Percentiles rank a stretch among this genome's conserved stretches.
Evolutionary conservation across 352 stramenopile genomes (phyloP).

Genomic region (Pythium volutum): DNA sequence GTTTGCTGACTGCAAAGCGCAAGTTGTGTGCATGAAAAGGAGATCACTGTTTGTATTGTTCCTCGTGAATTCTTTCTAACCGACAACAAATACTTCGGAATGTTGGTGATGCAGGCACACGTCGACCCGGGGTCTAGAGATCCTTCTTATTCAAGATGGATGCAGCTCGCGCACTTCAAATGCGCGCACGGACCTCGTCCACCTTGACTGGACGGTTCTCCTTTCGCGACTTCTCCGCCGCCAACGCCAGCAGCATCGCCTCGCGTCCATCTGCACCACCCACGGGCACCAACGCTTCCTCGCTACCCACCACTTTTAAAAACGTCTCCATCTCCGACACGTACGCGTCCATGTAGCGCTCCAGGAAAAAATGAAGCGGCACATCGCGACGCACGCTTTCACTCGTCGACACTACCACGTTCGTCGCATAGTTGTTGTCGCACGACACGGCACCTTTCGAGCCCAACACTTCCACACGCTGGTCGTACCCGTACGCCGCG

Average conservation of each 20-base stretch:
- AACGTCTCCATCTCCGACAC: constrained; percentile 72
- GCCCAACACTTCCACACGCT: constrained; percentile 91
- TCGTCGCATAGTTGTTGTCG: constrained; percentile 94
- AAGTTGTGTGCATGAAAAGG: not conserved
- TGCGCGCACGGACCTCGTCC: constrained; percentile 34
- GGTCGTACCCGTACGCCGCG: constrained; percentile 94
- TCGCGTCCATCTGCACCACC: constrained; percentile 56
- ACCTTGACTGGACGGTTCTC: constrained; percentile 74
- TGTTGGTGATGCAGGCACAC: not conserved
- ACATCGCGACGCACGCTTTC: constrained; percentile 69
- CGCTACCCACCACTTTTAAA: constrained; percentile 46
- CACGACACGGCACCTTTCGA: constrained; percentile 89
- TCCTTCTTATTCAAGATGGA: not conserved
- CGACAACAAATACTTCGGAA: not conserved
- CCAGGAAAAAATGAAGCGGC: constrained; percentile 94
- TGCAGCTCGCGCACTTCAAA: not conserved
- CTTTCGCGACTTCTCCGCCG: constrained; percentile 58
- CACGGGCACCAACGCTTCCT: constrained; percentile 42
- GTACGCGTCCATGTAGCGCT: constrained; percentile 90
- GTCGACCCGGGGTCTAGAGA: not conserved
- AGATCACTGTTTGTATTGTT: not conserved
- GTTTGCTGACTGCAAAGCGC: not conserved
- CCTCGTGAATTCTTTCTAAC: not conserved
- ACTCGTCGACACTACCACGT: constrained; percentile 53
- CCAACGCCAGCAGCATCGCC: constrained; percentile 62